phyloP scores from a whole-genome alignment of 257 asterid genomes.

The Ocimum tenuiflorum region DNA sequence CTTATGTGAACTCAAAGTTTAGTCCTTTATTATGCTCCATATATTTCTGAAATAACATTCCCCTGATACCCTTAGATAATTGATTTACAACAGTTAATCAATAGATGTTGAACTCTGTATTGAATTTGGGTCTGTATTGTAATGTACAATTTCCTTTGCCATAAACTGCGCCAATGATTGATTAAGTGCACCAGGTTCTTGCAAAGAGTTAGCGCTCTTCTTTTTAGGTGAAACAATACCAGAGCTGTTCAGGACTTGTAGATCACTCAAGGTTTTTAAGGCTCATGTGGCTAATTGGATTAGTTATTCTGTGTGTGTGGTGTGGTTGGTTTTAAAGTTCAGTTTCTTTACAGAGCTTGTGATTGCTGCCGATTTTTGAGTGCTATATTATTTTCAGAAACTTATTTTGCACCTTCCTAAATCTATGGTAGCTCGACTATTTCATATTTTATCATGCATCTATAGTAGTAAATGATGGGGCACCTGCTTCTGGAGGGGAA shows the following conservation, averaged over 20 bases:
- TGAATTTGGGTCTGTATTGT: not conserved
- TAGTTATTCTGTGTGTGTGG: not conserved
- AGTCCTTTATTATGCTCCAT: not conserved
- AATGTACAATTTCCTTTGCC: not conserved
- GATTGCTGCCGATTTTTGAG: slow-evolving; percentile 2
- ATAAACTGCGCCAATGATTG: not conserved
- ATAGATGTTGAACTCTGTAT: not conserved
- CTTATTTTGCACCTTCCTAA: not conserved
- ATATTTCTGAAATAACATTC: not conserved
- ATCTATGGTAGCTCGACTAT: not conserved
- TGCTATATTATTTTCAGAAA: not conserved
- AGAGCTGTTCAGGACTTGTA: not conserved
- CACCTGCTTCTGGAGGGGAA: slow-evolving; percentile 29
- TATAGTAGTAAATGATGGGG: slow-evolving; percentile 34
- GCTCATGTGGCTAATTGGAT: not conserved
- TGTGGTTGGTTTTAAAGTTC: not conserved
- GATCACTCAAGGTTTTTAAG: not conserved
- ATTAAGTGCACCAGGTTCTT: not conserved
- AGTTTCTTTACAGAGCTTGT: not conserved
- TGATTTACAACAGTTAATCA: not conserved
- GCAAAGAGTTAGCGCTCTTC: not conserved
- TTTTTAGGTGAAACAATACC: not conserved
- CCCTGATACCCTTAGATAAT: not conserved
- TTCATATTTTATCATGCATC: slow-evolving; percentile 17
- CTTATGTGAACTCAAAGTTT: not conserved